A percentile compares a stretch with the other conserved stretches of the same genome.
Evolutionary conservation across 371 early-diverging fungal genomes (phyloP).

Genomic region (Actinomortierella ambigua): DNA sequence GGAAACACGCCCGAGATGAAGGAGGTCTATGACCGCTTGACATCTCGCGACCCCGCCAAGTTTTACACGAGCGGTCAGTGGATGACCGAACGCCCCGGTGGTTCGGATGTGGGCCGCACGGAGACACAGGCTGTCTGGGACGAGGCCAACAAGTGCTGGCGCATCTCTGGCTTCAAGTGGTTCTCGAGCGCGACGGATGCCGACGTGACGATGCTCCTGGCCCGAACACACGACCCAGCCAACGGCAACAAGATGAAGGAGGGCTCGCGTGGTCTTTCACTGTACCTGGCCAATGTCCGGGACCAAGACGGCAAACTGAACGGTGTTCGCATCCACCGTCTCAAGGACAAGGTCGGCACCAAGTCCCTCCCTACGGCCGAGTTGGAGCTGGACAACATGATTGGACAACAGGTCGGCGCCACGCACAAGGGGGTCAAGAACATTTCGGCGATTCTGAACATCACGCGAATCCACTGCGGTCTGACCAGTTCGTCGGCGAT

Average conservation of each 20-base stretch:
- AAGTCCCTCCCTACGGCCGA: slow-evolving; percentile 78
- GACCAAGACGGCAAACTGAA: slow-evolving; percentile 59
- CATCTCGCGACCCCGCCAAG: slow-evolving; percentile 56
- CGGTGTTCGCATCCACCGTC: slow-evolving; percentile 63
- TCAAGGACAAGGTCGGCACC: slow-evolving; percentile 74
- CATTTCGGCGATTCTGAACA: slow-evolving; percentile 67
- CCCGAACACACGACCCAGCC: slow-evolving; percentile 56
- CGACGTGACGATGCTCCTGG: slow-evolving; percentile 70
- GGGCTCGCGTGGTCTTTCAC: slow-evolving; percentile 63
- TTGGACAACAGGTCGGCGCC: slow-evolving; percentile 62
- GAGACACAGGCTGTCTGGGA: slow-evolving; percentile 61
- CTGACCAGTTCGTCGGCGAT: slow-evolving; percentile 54
- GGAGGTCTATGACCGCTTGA: slow-evolving; percentile 50
- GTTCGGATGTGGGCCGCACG: slow-evolving; percentile 61
- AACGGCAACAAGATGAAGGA: slow-evolving; percentile 19
- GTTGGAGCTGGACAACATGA: slow-evolving; percentile 59
- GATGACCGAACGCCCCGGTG: slow-evolving; percentile 81
- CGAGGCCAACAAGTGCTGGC: slow-evolving; percentile 51
- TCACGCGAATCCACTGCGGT: slow-evolving; percentile 68
- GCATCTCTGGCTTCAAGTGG: slow-evolving; percentile 74
- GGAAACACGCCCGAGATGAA: slow-evolving; percentile 60
- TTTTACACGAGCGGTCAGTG: slow-evolving; percentile 76
- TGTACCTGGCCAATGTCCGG: slow-evolving; percentile 65
- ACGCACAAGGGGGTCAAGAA: slow-evolving; percentile 62
- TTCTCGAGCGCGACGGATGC: slow-evolving; percentile 75